Evolutionary conservation across 345 rosid species (phyloP), one percentile per base, ranked within the genome.

Genomic region (Ricinus communis): DNA sequence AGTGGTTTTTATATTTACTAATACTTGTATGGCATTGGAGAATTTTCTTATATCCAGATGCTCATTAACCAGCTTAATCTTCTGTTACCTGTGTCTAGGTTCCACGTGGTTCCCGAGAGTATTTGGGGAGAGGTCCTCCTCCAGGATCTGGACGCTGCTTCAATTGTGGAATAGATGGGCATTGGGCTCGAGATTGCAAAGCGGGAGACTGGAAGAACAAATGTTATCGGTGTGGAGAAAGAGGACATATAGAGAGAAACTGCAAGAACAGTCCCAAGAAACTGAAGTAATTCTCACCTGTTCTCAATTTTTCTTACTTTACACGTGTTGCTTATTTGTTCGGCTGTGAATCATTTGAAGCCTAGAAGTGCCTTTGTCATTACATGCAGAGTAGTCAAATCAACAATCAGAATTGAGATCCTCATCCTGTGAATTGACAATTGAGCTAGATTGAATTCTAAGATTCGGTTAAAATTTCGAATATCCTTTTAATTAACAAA

Each of bases 141-240:
- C 97, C 98, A 69, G 97, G 97, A 36, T 86, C 96, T 54, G 97
- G 98, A 30, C 93, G 98, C 43, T 94, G 98, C 74, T 94, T 94
- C 61, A 94, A 91, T 12, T 94, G 98, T 71, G 98, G 98, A 51
- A 85, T 91, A 65, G 98, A 94, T 85, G 98, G 98, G 19, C 98
- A 94, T 28, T 90, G 97, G 98, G 97, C 97, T 65, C 81, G 97
- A 54, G 98, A 94, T 81, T 91, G 97, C 85, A 94, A 88, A 64
- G 95, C 96, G 64, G 98, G 98, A 33, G 98, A 93, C 79, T 90
- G 98, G 97, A 93, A 93, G 80, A 94, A 91, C 73, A 91, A 90
- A 76, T 94, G 98, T 73, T 94, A 91, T 66, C 94, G 97, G 57
- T 94, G 98, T 81, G 98, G 97, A 21, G 98, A 90, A 76, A 77